Percentiles rank a stretch among this genome's conserved stretches.
These are phyloP conservation scores for Axilococcus clingmanii DNA, from an alignment of 139 green algal genomes.

Conservation along the genomic window DNA sequence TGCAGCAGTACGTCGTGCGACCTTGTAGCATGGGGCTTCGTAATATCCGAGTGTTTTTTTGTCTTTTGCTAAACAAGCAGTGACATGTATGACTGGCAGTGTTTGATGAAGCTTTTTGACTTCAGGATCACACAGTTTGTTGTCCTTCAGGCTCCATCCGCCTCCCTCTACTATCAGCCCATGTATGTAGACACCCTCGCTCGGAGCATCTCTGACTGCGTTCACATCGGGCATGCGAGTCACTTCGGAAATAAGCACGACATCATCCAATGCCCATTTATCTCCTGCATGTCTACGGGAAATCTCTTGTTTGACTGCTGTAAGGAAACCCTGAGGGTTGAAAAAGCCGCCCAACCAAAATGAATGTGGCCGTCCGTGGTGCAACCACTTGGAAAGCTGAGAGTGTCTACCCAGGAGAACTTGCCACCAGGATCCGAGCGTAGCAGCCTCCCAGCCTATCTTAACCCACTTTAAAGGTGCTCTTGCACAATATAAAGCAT, in stretches of 20 bases:
- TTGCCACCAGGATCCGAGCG: conserved; percentile 80
- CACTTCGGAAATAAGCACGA: conserved; percentile 82
- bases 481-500: conserved; percentile 76
- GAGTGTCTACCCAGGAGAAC: conserved; percentile 79
- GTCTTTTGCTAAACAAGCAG: conserved; percentile 51
- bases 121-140: conserved; percentile 72
- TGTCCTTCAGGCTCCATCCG: conserved; percentile 70
- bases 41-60: conserved; percentile 58
- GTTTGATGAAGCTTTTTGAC: conserved; percentile 82
- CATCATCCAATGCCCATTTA: conserved; percentile 91
- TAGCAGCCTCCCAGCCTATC: conserved; percentile 59
- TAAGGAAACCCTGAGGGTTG: conserved; percentile 91
- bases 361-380: conserved; percentile 63
- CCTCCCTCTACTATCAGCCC: conserved; percentile 90
- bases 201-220: conserved; percentile 57
- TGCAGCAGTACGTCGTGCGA: conserved; percentile 68
- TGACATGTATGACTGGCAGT: conserved; percentile 65
- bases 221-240: conserved; percentile 72
- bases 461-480: conserved; percentile 72
- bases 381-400: conserved; percentile 86
- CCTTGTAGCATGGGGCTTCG: conserved; percentile 71
- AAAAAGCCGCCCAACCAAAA: conserved; percentile 95
- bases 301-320: conserved; percentile 88
- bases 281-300: conserved; percentile 76
- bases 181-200: conserved; percentile 88